Conservation (phyloP, 1,139 yeast genomes). For the Yamadazyma diddensiae region DNA sequence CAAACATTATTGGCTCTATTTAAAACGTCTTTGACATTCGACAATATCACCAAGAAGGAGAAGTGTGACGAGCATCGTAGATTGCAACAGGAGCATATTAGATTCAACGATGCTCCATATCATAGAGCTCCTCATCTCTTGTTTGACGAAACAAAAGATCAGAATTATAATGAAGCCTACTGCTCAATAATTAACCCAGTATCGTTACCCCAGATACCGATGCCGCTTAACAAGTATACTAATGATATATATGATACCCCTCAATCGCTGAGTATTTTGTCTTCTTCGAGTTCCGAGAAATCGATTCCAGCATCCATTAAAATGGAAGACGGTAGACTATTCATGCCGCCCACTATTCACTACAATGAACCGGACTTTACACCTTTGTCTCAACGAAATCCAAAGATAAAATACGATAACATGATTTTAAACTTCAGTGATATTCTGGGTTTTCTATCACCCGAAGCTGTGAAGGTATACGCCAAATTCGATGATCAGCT, state of each 20-base stretch:
- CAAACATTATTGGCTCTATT: slow-evolving; percentile 28
- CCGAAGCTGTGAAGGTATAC: slow-evolving; percentile 29
- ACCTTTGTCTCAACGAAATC: slow-evolving; percentile 43
- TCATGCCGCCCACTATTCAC: slow-evolving; percentile 28
- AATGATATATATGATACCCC: slow-evolving; percentile 3
- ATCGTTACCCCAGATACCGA: slow-evolving; percentile 62
- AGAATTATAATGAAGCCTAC: slow-evolving; percentile 42
- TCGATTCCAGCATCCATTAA: not conserved
- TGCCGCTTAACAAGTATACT: slow-evolving; percentile 46
- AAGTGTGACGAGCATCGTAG: slow-evolving; percentile 45
- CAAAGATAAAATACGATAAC: slow-evolving; percentile 51
- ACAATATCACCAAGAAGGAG: slow-evolving; percentile 58
- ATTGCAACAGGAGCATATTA: slow-evolving; percentile 64
- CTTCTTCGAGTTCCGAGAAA: slow-evolving; percentile 1
- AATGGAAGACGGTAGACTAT: slow-evolving; percentile 6
- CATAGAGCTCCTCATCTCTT: slow-evolving; percentile 75
- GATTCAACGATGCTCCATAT: slow-evolving; percentile 75
- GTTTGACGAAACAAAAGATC: slow-evolving; percentile 44
- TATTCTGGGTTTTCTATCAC: slow-evolving; percentile 35
- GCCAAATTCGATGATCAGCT: slow-evolving; percentile 31
- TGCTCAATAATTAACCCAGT: slow-evolving; percentile 61
- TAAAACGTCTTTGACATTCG: slow-evolving; percentile 54
- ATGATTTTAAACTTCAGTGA: slow-evolving; percentile 52
- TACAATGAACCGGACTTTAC: slow-evolving; percentile 43
- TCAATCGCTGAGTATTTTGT: slow-evolving; percentile 3